Conservation (phyloP, 2,329 filamentous ascomycete species). For the Ophiostoma angusticollis region DNA sequence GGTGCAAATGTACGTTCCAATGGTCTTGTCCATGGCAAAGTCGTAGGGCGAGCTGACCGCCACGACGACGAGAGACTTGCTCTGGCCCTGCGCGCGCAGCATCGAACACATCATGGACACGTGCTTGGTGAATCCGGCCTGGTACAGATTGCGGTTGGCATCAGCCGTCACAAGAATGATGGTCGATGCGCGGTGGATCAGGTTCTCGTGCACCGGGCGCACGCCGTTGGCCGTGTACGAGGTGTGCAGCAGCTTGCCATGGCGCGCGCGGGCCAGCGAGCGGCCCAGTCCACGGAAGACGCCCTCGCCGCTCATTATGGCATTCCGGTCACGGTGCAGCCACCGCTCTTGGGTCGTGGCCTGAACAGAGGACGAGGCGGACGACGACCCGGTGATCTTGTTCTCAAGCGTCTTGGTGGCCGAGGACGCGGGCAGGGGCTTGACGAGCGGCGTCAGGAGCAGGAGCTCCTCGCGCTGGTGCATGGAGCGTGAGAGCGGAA, state of each 20-base stretch:
- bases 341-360: slow-evolving; percentile 40
- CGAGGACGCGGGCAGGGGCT: slow-evolving; percentile 80
- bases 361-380: slow-evolving; percentile 5
- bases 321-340: slow-evolving; percentile 43
- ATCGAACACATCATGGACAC: slow-evolving; percentile 91
- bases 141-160: slow-evolving; percentile 86
- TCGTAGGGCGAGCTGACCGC: slow-evolving; percentile 94
- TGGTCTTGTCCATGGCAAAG: slow-evolving; percentile 82
- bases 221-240: slow-evolving; percentile 93
- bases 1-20: slow-evolving; percentile 87
- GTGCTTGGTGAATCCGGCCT: slow-evolving; percentile 90
- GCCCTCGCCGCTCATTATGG: slow-evolving; percentile 81
- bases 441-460: slow-evolving; percentile 76
- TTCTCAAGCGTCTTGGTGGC: slow-evolving; percentile 56
- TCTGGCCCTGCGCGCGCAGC: slow-evolving; percentile 61
- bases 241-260: slow-evolving; percentile 79
- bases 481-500: slow-evolving; percentile 72
- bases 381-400: slow-evolving; percentile 15
- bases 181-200: slow-evolving; percentile 76
- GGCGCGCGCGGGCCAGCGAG: slow-evolving; percentile 72
- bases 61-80: slow-evolving; percentile 82
- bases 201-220: slow-evolving; percentile 80
- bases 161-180: slow-evolving; percentile 89
- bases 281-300: slow-evolving; percentile 85
- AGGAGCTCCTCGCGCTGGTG: slow-evolving; percentile 81